Evolutionary conservation across 2,329 filamentous ascomycete genomes (phyloP).

Genomic region (Pseudogymnoascus sp.): DNA sequence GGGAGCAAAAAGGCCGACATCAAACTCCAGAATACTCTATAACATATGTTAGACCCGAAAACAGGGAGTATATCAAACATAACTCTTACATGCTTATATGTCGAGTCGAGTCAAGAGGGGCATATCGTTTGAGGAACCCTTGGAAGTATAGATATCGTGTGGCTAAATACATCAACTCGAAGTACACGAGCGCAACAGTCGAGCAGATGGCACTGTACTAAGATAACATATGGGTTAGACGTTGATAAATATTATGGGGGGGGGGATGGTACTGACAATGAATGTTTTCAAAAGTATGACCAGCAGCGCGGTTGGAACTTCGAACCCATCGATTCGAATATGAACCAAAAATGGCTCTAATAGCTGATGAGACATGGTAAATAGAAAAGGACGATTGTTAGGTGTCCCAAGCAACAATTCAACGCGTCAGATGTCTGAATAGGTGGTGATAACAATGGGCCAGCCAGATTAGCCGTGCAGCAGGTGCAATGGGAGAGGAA

Average conservation of each 20-base stretch:
- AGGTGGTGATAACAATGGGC: not conserved
- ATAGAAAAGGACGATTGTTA: not conserved
- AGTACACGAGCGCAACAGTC: not conserved
- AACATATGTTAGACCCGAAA: not conserved
- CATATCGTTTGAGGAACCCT: not conserved
- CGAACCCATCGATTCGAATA: not conserved
- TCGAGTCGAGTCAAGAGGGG: not conserved
- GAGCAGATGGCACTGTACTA: not conserved
- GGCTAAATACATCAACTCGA: not conserved
- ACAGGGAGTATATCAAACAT: not conserved
- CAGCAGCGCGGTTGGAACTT: not conserved
- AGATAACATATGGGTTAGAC: not conserved
- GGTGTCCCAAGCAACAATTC: not conserved
- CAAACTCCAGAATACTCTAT: not conserved
- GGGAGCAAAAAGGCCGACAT: not conserved
- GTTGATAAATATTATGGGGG: not conserved
- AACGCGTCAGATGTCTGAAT: not conserved
- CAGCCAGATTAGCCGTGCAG: not conserved
- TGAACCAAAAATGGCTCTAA: not conserved
- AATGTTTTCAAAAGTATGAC: not conserved
- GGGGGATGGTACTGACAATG: not conserved
- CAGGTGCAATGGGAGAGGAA: not conserved
- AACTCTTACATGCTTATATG: not conserved
- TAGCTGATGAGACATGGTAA: not conserved
- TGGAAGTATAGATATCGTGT: not conserved